Evolutionary conservation across 176 grass and related monocot species (phyloP), one percentile per base, ranked within the genome.

Genomic region (Areca catechu): DNA sequence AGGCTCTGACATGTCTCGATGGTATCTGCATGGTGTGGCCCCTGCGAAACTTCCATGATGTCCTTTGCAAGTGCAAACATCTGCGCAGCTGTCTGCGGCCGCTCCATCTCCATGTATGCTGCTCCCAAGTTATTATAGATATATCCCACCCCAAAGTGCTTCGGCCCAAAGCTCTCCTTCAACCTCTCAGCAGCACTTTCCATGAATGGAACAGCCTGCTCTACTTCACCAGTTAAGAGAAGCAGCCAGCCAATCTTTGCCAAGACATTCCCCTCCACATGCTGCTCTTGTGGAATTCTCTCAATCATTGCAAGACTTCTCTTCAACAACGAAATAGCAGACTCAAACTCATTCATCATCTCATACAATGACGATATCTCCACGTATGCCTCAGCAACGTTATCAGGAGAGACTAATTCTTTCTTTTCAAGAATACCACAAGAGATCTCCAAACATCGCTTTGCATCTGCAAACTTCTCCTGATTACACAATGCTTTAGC

Each of bases 31-130:
- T 91, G 80, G 55, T 91, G 83, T 20, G 80, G 86, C 16, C 92
- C 83, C 52, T 91, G 57, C 15, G 93, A 84, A 51, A 88, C 77
- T 27, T 97, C 80, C 83, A 97, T 88, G 47, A 91, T 61, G 17
- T 97, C 83, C 67, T 88, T 91, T 15, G 93, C 83, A 0, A 88
- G 75, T 4, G 87, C 78, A 51, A 91, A 91, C 93, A 91, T 97
- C 72, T 97, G 87, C 1, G 86, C 87, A 58, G 87, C 83, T 51
- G 83, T 79, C 24, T 97, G 83, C 9, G 69, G 80, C 22, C 86
- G 75, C 21, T 85, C 86, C 70, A 97, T 84, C 78, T 97, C 86
- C 86, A 85, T 83, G 56, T 88, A 97, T 0, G 93, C 92, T 68
- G 83, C 80, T 49, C 86, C 86, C 69, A 91, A 73, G 69, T 97